Base-by-base conservation (phyloP, 2,329 filamentous ascomycete genomes). In the Fusarium sp. region DNA sequence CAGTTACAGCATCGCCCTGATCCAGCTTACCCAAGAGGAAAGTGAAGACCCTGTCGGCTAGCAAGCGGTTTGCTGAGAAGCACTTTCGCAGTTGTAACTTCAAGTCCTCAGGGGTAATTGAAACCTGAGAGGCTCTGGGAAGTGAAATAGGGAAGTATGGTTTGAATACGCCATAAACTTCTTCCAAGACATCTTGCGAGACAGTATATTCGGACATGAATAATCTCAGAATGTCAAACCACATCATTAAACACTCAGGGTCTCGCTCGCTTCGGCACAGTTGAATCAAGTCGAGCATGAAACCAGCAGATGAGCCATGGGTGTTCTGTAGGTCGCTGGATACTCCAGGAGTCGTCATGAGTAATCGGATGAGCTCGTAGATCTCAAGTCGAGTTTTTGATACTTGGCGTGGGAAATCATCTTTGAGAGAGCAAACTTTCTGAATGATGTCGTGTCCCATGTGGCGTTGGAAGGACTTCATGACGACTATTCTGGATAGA, bases 101-200 rank as follows among this genome's bases (percentile, higher is more conserved):
- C 28, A 89, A 77, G 47, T 88, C 82, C 35, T 88, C 85, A 8
- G 86, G 84, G 2, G 86, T 89, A 38, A 89, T 82, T 8, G 82
- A 81, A 33, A 83, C 84, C 24, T 84, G 82, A 0, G 86, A 83
- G 56, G 82, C 82, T 28, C 86, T 81, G 16, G 80, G 80, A 42
- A 89, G 77, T 1, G 86, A 87, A 57, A 89, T 89, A 18, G 87
- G 87, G 65, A 88, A 89, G 74, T 89, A 89, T 29, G 84, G 84
- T 16, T 88, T 88, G 75, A 88, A 88, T 2, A 83, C 77, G 56
- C 83, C 83, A 74, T 88, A 89, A 4, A 86, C 80, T 57, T 85
- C 82, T 31, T 83, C 82, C 11, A 83, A 78, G 4, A 86, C 77
- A 11, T 85, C 83, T 7, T 80, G 65, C 0, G 85, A 82, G 2